These are phyloP conservation scores for Leptomonas pyrrhocoris DNA, from an alignment of 208 protist species.

Conservation along the genomic window DNA sequence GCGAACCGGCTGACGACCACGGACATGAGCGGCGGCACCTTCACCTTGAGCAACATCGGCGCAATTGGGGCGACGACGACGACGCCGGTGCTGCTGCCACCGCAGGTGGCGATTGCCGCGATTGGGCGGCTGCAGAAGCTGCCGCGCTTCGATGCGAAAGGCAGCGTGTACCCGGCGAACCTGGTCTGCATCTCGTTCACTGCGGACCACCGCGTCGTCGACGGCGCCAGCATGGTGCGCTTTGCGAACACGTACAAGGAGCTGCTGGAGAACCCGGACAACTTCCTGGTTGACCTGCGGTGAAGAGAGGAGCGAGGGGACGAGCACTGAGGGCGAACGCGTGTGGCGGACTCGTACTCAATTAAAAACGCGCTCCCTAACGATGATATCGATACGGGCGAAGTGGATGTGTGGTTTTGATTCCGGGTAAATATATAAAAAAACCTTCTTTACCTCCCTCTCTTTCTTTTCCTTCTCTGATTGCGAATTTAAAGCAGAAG, in stretches of 20 bases:
- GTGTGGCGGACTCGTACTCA: too few relatives aligned
- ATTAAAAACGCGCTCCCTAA: too few relatives aligned
- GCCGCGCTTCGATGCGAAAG: conserved; percentile 79
- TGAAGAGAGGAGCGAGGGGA: not conserved
- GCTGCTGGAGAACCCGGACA: conserved; percentile 87
- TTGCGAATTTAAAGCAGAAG: not conserved
- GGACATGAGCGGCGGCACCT: conserved; percentile 91
- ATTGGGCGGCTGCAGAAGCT: conserved; percentile 89
- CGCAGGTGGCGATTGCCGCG: conserved; percentile 94
- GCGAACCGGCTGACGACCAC: conserved; percentile 54
- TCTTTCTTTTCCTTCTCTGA: not conserved
- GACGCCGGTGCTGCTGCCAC: conserved; percentile 87
- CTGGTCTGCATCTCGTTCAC: conserved; percentile 84
- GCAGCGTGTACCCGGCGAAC: conserved; percentile 65
- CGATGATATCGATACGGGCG: not conserved
- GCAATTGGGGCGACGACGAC: conserved; percentile 95
- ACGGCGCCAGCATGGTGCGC: conserved; percentile 96
- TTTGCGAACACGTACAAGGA: conserved; percentile 92
- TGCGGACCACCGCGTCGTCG: conserved; percentile 96
- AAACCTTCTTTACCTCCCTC: not conserved
- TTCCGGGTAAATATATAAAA: not conserved
- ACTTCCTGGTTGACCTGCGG: conserved; percentile 86
- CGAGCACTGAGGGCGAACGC: not conserved
- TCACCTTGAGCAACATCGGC: conserved; percentile 97
- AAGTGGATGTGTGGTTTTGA: not conserved